These are phyloP conservation scores for Diaporthe helianthi DNA, from an alignment of 2,329 filamentous ascomycete genomes.

Conservation along the genomic window DNA sequence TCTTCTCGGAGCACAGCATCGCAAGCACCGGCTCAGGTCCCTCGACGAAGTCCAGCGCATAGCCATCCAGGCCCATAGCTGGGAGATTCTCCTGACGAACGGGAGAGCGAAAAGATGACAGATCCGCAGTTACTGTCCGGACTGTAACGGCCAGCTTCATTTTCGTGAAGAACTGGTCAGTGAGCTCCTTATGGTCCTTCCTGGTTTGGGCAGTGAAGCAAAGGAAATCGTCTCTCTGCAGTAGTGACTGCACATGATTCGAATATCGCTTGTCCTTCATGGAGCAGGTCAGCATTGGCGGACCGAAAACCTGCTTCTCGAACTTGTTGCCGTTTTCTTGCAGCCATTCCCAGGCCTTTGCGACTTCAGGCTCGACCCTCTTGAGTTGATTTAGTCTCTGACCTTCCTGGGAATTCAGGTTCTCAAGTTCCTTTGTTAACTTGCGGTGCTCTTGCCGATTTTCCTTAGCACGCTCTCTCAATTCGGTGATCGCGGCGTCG, in stretches of 20 bases:
- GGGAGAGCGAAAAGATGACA: constrained; percentile 63
- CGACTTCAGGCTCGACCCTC: constrained; percentile 67
- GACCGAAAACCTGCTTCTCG: constrained; percentile 78
- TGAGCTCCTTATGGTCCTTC: constrained; percentile 77
- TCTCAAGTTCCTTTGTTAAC: constrained; percentile 57
- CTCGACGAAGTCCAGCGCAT: constrained; percentile 77
- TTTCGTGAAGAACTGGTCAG: constrained; percentile 66
- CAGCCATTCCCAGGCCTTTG: constrained; percentile 82
- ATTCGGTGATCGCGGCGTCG: constrained; percentile 41
- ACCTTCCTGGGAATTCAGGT: constrained; percentile 76
- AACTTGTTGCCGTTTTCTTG: constrained; percentile 73
- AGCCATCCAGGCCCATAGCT: constrained; percentile 75
- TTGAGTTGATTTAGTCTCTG: constrained; percentile 74
- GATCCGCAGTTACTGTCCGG: constrained; percentile 63
- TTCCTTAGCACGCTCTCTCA: constrained; percentile 50
- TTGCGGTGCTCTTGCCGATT: constrained; percentile 49
- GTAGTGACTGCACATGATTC: constrained; percentile 59
- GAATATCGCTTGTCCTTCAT: constrained; percentile 75
- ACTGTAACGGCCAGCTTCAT: constrained; percentile 77
- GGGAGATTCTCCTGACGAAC: constrained; percentile 62
- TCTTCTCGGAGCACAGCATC: constrained; percentile 81
- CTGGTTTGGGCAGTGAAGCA: constrained; percentile 79
- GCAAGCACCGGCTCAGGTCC: constrained; percentile 85
- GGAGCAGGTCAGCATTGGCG: constrained; percentile 80
- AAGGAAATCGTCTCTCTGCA: constrained; percentile 60